Evolutionary conservation across 208 protist genomes (phyloP).

Genomic region (Acanthamoeba divionensis): DNA sequence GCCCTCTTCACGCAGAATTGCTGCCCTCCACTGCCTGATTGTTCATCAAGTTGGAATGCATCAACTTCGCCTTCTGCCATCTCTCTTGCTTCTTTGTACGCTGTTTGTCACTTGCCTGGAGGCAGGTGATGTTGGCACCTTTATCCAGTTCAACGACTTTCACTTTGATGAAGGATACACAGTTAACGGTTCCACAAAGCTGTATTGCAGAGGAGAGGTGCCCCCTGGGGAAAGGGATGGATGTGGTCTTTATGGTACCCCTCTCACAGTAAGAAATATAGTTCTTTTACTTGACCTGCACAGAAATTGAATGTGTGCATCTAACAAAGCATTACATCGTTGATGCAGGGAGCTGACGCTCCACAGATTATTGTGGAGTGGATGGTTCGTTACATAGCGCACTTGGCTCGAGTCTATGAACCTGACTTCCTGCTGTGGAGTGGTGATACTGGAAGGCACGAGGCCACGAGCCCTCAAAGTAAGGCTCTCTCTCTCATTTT

Average conservation of each 20-base stretch:
- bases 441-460: neutral
- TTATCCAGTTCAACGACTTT: neutral
- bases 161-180: neutral
- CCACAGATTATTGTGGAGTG: neutral
- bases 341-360: neutral
- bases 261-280: neutral
- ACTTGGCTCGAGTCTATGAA: neutral
- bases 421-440: neutral
- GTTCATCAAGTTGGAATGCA: too few relatives aligned
- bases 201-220: neutral
- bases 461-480: neutral
- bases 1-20: too few relatives aligned
- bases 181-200: neutral
- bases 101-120: too few relatives aligned
- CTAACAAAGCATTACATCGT: neutral
- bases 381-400: neutral
- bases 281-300: neutral
- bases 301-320: neutral
- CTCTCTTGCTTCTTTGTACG: too few relatives aligned
- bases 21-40: too few relatives aligned
- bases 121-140: neutral
- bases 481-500: neutral
- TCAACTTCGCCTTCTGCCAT: too few relatives aligned
- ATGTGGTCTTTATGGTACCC: neutral
- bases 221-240: neutral